Percentiles rank a stretch among this genome's conserved stretches.
Evolutionary conservation across 163 green algal species (phyloP).

Genomic region (Scenedesmus sp.): DNA sequence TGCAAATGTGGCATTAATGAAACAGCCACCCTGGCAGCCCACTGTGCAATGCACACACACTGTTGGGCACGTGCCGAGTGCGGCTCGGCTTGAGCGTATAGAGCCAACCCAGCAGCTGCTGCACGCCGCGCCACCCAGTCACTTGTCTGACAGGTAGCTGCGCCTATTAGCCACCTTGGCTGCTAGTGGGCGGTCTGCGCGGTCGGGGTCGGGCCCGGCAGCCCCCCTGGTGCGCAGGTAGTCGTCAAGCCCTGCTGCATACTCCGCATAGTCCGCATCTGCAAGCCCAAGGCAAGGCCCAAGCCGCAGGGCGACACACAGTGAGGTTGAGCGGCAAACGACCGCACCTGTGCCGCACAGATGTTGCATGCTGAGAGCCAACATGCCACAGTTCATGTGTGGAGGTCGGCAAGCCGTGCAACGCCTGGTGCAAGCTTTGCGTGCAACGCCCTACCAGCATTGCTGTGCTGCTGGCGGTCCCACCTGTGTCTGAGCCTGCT

Average conservation of each 20-base stretch:
- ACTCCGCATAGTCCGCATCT: conserved; percentile 32
- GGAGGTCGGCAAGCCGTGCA: background rate
- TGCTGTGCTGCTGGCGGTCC: background rate
- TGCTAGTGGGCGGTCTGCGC: background rate
- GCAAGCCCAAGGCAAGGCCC: background rate
- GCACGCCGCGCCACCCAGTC: background rate
- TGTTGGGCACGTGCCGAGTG: background rate
- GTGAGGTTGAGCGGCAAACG: background rate
- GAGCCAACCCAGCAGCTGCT: background rate
- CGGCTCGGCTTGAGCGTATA: too few relatives aligned
- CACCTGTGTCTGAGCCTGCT: conserved; percentile 46
- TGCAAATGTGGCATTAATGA: background rate
- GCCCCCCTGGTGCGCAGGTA: background rate
- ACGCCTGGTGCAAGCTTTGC: background rate
- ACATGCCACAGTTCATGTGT: background rate
- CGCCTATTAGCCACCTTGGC: conserved; percentile 2
- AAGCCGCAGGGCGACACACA: background rate
- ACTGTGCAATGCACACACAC: background rate
- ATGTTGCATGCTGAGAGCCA: too few relatives aligned
- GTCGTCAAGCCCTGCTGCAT: background rate
- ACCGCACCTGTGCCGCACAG: background rate
- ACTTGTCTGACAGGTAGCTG: conserved; percentile 45
- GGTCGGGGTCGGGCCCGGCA: background rate
- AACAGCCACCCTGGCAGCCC: background rate
- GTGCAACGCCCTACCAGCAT: background rate